Evolutionary conservation across 192 early-diverging fungal genomes (phyloP).

Genomic region (Umbelopsis sp.): DNA sequence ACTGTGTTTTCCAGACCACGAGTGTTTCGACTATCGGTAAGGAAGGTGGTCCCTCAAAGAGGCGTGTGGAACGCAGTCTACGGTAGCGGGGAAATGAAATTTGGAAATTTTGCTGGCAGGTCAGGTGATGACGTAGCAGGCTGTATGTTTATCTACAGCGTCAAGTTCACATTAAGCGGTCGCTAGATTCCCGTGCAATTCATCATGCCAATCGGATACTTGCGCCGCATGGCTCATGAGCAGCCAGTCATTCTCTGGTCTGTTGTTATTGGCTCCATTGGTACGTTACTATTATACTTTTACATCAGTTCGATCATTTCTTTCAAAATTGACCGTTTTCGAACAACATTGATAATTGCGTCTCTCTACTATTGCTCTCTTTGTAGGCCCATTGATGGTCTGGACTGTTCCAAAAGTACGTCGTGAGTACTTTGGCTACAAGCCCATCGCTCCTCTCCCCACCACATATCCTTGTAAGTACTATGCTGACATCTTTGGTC

Average conservation of each 20-base stretch:
- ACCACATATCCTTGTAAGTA: conserved; percentile 37
- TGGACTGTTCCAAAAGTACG: conserved; percentile 36
- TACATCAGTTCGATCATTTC: too few relatives aligned
- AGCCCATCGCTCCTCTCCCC: conserved; percentile 30
- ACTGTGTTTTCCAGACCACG: too few relatives aligned
- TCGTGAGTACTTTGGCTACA: conserved; percentile 41
- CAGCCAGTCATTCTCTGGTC: conserved; percentile 38
- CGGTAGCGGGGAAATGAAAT: neutral
- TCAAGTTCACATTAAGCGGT: neutral
- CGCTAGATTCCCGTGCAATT: neutral
- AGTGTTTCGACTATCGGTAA: too few relatives aligned
- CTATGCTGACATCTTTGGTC: neutral
- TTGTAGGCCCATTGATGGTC: conserved; percentile 35
- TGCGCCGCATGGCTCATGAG: conserved; percentile 36
- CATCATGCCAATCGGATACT: conserved; percentile 18
- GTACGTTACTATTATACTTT: conserved; percentile 9
- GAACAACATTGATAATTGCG: neutral
- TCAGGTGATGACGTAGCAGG: conserved; percentile 2
- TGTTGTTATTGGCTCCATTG: conserved; percentile 34
- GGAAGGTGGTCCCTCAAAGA: too few relatives aligned
- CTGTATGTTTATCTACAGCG: neutral
- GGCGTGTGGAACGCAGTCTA: too few relatives aligned
- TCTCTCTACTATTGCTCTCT: neutral
- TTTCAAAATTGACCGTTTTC: neutral
- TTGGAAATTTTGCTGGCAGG: neutral